phyloP scores from a whole-genome alignment of 2,329 filamentous ascomycete species.

The Pseudocercospora macadamiae region DNA sequence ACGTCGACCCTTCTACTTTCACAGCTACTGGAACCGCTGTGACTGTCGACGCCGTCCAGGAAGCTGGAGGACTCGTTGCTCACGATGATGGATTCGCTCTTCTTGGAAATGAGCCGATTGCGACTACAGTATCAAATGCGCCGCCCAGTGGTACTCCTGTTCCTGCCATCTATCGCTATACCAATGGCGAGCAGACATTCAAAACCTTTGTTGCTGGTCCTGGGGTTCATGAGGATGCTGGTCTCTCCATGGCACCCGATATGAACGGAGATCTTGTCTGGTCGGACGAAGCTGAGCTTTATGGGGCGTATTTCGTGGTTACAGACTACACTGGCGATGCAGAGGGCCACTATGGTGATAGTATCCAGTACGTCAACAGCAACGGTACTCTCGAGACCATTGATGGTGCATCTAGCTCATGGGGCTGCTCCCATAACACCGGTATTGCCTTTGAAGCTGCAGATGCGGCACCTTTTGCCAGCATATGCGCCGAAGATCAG shows the following conservation, averaged over 20 bases:
- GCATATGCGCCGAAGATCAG: conserved; percentile 64
- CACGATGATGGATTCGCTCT: conserved; percentile 67
- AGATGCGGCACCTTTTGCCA: conserved; percentile 61
- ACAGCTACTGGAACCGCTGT: conserved; percentile 56
- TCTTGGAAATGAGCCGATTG: conserved; percentile 60
- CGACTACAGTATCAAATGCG: conserved; percentile 54
- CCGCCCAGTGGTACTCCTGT: conserved; percentile 55
- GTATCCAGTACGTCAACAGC: conserved; percentile 54
- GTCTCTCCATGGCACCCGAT: conserved; percentile 58
- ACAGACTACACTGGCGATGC: conserved; percentile 60
- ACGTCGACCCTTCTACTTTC: conserved; percentile 59
- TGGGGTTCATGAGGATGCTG: conserved; percentile 51
- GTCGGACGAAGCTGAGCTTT: conserved; percentile 58
- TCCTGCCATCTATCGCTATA: conserved; percentile 62
- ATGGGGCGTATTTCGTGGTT: conserved; percentile 65
- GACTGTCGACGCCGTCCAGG: conserved; percentile 58
- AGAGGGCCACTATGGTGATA: conserved; percentile 62
- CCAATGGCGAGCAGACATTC: conserved; percentile 58
- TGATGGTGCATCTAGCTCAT: conserved; percentile 57
- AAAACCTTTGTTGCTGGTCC: conserved; percentile 64
- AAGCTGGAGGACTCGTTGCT: conserved; percentile 64
- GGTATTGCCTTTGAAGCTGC: conserved; percentile 66
- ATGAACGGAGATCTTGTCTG: conserved; percentile 66
- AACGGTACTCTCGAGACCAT: conserved; percentile 56
- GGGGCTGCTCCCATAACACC: conserved; percentile 68